Base-by-base conservation (phyloP, 176 grass and related monocot genomes). In the Neostapfia colusana region DNA sequence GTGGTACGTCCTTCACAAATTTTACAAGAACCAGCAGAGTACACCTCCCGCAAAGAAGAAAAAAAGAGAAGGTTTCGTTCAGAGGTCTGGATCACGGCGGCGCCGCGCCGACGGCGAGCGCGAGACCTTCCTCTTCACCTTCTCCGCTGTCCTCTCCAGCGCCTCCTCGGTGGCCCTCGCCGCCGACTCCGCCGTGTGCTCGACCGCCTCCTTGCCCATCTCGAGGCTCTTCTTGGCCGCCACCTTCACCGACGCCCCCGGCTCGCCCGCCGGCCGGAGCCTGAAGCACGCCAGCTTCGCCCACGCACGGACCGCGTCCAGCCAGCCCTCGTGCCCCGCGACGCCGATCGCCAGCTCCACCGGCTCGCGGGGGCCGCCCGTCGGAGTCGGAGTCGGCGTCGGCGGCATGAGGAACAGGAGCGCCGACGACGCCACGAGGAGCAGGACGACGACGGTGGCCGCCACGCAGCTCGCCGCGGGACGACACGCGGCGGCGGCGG, bases 331-430 rank as follows among this genome's bases (percentile, higher is more conserved):
- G 74, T 85, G 56, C 0, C 82, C 85, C 45, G 68, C 75, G 63
- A 88, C 18, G 64, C 89, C 82, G 85, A 91, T 85, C 68, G 89
- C 89, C 57, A 72, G 79, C 82, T 91, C 89, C 40, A 82, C 82
- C 69, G 69, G 78, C 73, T 88, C 85, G 4, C 59, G 85, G 17
- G 49, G 64, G 9, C 28, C 68, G 2, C 39, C 0, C 18, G 21
- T 3, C 42, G 77, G 1, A 37, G 64, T 1, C 43, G 62, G 64
- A 28, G 48, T 20, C 17, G 31, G 31, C 31, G 5, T 20, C 16
- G 46, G 44, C 55, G 78, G 57, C 8, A 34, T 11, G 2, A 76
- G 2, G 45, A 77, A 69, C 7, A 82, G 40, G 10, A 65, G 14
- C 4, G 2, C 15, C 71, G 74, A 81, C n/a, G n/a, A 31, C 20